phyloP scores from a whole-genome alignment of 2,329 filamentous ascomycete species.

The Penicillium sp. region DNA sequence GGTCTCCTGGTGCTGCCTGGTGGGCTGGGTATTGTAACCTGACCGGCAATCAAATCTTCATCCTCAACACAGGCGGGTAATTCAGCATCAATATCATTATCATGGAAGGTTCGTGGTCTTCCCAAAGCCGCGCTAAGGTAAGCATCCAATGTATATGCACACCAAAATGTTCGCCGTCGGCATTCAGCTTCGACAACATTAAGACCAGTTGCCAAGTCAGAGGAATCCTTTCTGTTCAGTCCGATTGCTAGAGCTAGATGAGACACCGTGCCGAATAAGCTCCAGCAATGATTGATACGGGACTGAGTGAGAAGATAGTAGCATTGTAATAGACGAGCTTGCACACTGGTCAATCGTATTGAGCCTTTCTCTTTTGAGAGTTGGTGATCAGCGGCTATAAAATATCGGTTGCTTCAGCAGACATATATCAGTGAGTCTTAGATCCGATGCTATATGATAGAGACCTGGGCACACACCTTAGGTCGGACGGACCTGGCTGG shows the following conservation, averaged over 20 bases:
- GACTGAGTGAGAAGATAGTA: conserved; percentile 49
- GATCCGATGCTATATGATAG: background rate
- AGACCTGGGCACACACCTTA: background rate
- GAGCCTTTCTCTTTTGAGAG: conserved; percentile 43
- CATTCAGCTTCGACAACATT: conserved; percentile 17
- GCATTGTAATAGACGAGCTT: conserved; percentile 46
- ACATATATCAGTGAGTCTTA: background rate
- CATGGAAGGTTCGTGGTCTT: conserved; percentile 22
- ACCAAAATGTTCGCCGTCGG: conserved; percentile 22
- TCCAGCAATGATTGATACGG: conserved; percentile 52
- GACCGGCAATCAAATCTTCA: background rate
- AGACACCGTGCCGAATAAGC: conserved; percentile 46
- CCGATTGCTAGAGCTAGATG: conserved; percentile 38
- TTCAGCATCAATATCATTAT: conserved; percentile 23
- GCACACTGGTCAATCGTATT: conserved; percentile 43
- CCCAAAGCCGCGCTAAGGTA: conserved; percentile 23
- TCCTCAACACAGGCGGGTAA: conserved; percentile 8
- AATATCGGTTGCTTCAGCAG: conserved; percentile 48
- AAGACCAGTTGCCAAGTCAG: conserved; percentile 9
- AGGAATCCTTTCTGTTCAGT: conserved; percentile 15
- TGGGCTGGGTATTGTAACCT: background rate
- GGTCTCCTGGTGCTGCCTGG: background rate
- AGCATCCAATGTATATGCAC: conserved; percentile 22
- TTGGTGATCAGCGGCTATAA: conserved; percentile 30
- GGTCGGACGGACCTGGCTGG: background rate